phyloP scores from a whole-genome alignment of 2,329 filamentous ascomycete species.

The Fusarium scirpi region DNA sequence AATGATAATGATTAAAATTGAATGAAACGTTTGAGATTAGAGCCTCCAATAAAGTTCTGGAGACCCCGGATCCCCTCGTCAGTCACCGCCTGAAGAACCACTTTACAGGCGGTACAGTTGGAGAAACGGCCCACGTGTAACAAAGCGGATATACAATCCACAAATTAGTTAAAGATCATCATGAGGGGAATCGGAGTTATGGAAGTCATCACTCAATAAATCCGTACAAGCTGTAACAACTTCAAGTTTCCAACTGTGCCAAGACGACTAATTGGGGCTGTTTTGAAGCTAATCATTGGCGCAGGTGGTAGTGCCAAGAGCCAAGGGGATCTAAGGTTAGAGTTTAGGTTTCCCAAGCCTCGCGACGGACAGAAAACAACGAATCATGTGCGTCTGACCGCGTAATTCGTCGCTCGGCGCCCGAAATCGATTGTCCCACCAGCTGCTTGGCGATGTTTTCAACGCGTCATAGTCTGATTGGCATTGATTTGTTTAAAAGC shows the following conservation, averaged over 20 bases:
- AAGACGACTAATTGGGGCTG: background rate
- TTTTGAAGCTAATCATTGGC: slow-evolving; percentile 1
- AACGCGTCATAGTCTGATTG: slow-evolving; percentile 21
- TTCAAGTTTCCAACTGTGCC: slow-evolving; percentile 15
- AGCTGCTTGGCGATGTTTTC: slow-evolving; percentile 20
- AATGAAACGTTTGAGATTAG: background rate
- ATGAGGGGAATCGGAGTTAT: slow-evolving; percentile 14
- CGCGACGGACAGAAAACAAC: background rate
- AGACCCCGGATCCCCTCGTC: background rate
- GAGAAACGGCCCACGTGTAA: background rate
- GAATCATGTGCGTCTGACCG: slow-evolving; percentile 16
- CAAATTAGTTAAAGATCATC: background rate
- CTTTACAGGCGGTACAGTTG: background rate
- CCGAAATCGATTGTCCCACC: slow-evolving; percentile 5
- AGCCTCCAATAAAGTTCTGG: background rate
- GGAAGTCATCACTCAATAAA: slow-evolving; percentile 7
- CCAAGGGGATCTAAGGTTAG: slow-evolving; percentile 26
- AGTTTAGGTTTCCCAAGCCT: slow-evolving; percentile 22
- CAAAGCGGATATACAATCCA: slow-evolving; percentile 5
- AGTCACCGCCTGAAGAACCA: background rate
- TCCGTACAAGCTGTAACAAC: slow-evolving; percentile 2
- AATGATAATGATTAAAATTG: background rate
- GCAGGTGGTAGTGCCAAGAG: slow-evolving; percentile 1
- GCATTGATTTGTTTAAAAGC: background rate
- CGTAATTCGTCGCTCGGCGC: slow-evolving; percentile 25